Conservation (phyloP, 768 basidiomycete species). For the Lactarius akahatsu region DNA sequence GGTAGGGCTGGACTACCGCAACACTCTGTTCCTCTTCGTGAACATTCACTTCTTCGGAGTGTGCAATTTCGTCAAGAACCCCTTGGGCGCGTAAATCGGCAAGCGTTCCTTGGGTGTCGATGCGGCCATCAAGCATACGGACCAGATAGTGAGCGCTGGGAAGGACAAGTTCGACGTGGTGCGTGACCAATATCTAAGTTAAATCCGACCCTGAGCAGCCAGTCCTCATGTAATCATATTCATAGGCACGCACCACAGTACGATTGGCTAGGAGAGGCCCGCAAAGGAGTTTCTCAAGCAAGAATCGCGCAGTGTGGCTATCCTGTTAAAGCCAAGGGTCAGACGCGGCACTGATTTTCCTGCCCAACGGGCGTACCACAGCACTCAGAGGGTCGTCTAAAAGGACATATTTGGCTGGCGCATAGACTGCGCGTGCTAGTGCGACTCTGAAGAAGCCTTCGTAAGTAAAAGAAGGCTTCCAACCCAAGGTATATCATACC, state of each 20-base stretch:
- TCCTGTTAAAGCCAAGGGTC: slow-evolving; percentile 43
- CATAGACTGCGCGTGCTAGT: slow-evolving; percentile 80
- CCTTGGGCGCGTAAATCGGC: slow-evolving; percentile 62
- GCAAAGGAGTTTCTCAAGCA: slow-evolving; percentile 62
- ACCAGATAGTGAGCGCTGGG: slow-evolving; percentile 72
- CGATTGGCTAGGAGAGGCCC: slow-evolving; percentile 66
- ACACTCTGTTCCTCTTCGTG: slow-evolving; percentile 44
- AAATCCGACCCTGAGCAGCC: not conserved
- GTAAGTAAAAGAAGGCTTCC: not conserved
- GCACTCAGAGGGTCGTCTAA: slow-evolving; percentile 82
- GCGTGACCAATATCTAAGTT: slow-evolving; percentile 66
- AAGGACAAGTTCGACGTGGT: slow-evolving; percentile 81
- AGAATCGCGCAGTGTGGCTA: slow-evolving; percentile 61
- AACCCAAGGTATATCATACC: slow-evolving; percentile 39
- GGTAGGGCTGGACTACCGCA: slow-evolving; percentile 25
- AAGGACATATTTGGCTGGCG: slow-evolving; percentile 51
- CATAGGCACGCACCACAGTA: slow-evolving; percentile 53
- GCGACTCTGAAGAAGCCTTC: slow-evolving; percentile 55
- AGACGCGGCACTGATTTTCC: not conserved
- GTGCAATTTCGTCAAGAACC: slow-evolving; percentile 58
- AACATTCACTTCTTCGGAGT: slow-evolving; percentile 49
- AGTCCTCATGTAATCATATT: not conserved
- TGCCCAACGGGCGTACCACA: slow-evolving; percentile 52
- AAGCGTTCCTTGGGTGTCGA: slow-evolving; percentile 71
- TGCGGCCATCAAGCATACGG: slow-evolving; percentile 77